Conservation (phyloP, 306 rosid genomes). For the Urtica urens region DNA sequence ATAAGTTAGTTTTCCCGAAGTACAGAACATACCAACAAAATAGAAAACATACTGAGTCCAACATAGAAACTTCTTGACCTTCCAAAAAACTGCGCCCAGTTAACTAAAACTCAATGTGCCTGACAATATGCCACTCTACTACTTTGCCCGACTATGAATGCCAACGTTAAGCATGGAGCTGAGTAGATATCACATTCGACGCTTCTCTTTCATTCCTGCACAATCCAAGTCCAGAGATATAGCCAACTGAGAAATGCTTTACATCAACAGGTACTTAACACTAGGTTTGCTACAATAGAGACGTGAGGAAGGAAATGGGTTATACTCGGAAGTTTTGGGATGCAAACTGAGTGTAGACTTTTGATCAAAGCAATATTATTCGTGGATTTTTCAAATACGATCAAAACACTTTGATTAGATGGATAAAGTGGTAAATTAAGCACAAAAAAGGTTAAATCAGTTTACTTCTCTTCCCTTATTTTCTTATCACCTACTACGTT, state of each 20-base stretch:
- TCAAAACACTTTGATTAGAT: no score
- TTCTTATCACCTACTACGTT: no score
- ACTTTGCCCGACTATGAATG: slow-evolving; percentile 12
- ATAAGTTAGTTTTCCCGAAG: slow-evolving; percentile 12
- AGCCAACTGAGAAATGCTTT: background rate
- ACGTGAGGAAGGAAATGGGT: background rate
- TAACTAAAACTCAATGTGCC: slow-evolving; percentile 21
- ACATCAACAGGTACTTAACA: background rate
- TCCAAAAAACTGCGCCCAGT: slow-evolving; percentile 26
- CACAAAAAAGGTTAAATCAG: no score
- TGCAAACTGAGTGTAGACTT: no score
- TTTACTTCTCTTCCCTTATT: no score
- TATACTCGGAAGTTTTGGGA: no score
- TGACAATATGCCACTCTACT: slow-evolving; percentile 19
- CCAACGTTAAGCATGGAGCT: slow-evolving; percentile 9
- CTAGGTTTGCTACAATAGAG: background rate
- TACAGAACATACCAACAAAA: slow-evolving; percentile 24
- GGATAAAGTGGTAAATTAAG: no score
- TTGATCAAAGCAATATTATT: no score
- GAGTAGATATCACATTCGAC: background rate
- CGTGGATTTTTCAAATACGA: no score
- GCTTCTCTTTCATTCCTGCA: slow-evolving; percentile 34
- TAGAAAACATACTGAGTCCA: slow-evolving; percentile 24
- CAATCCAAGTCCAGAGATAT: slow-evolving; percentile 7
- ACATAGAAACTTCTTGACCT: slow-evolving; percentile 38